Evolutionary conservation across 2,329 filamentous ascomycete genomes (phyloP).

Genomic region (Colletotrichum melonis): DNA sequence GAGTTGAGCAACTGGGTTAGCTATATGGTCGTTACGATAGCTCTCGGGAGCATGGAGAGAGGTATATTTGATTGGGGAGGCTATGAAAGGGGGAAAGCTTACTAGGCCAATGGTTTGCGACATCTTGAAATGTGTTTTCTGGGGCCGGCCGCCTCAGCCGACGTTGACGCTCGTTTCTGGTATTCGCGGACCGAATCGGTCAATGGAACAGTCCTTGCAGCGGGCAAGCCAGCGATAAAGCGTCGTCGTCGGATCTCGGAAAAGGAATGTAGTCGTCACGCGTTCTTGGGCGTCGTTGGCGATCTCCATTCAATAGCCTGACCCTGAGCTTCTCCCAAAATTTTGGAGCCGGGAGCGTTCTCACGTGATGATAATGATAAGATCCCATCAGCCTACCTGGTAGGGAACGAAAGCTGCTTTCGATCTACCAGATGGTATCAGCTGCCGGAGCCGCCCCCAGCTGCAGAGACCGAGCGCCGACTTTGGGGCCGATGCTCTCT

Average conservation of each 20-base stretch:
- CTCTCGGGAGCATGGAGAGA: not conserved
- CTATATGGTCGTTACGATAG: not conserved
- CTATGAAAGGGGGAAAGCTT: constrained; percentile 42
- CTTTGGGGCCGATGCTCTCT: not conserved
- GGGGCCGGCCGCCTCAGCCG: constrained; percentile 28
- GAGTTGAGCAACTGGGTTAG: not conserved
- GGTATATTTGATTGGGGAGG: not conserved
- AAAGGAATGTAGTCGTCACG: constrained; percentile 21
- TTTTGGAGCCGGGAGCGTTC: constrained; percentile 9
- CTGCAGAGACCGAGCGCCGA: constrained; percentile 20
- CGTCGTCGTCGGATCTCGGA: constrained; percentile 9
- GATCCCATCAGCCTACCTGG: not conserved
- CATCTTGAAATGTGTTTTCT: constrained; percentile 61
- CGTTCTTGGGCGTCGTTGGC: constrained; percentile 11
- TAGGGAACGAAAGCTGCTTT: no score
- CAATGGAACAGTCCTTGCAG: not conserved
- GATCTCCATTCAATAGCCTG: constrained; percentile 7
- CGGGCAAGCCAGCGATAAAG: constrained; percentile 37
- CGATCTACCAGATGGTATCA: not conserved
- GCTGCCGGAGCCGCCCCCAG: not conserved
- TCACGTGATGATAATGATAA: constrained; percentile 8
- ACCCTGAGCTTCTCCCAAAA: constrained; percentile 25
- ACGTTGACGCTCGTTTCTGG: not conserved
- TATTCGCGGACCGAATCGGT: not conserved
- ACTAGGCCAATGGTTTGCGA: constrained; percentile 84